These are phyloP conservation scores for Nemania sp. DNA, from an alignment of 2,329 filamentous ascomycete species.

Conservation along the genomic window DNA sequence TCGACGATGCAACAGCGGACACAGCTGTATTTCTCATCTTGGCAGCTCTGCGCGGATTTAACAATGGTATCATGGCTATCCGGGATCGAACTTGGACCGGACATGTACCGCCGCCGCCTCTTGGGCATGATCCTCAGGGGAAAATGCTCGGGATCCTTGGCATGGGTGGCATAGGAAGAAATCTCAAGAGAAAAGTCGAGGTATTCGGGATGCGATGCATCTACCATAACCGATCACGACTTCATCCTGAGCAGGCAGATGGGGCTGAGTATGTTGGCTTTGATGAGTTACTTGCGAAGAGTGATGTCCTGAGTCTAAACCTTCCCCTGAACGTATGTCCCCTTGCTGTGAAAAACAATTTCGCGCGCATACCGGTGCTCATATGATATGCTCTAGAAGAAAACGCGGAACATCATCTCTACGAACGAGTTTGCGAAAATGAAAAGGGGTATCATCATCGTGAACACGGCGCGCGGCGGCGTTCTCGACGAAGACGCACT, in stretches of 20 bases:
- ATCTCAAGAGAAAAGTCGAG: conserved; percentile 70
- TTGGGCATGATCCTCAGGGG: conserved; percentile 77
- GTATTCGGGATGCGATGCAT: conserved; percentile 76
- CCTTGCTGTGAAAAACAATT: no score
- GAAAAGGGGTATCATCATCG: conserved; percentile 75
- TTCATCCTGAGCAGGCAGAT: conserved; percentile 57
- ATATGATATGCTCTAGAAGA: conserved; percentile 47
- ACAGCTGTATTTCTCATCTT: conserved; percentile 79
- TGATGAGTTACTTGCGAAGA: conserved; percentile 68
- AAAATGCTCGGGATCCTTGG: conserved; percentile 80
- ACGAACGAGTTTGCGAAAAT: conserved; percentile 71
- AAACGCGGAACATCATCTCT: conserved; percentile 77
- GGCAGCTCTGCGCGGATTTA: conserved; percentile 76
- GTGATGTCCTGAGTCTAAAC: conserved; percentile 80
- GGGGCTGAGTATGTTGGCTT: conserved; percentile 72
- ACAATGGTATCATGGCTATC: conserved; percentile 65
- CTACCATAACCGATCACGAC: conserved; percentile 71
- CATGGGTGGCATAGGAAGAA: conserved; percentile 84
- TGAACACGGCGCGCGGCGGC: conserved; percentile 83
- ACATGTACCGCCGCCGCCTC: conserved; percentile 50
- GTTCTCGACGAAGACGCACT: conserved; percentile 82
- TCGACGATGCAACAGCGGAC: conserved; percentile 84
- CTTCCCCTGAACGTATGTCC: conserved; percentile 78
- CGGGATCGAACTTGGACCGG: conserved; percentile 66
- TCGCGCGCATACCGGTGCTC: no score